Base-by-base conservation (phyloP, 371 early-diverging fungal genomes). In the Mortierella sp. region DNA sequence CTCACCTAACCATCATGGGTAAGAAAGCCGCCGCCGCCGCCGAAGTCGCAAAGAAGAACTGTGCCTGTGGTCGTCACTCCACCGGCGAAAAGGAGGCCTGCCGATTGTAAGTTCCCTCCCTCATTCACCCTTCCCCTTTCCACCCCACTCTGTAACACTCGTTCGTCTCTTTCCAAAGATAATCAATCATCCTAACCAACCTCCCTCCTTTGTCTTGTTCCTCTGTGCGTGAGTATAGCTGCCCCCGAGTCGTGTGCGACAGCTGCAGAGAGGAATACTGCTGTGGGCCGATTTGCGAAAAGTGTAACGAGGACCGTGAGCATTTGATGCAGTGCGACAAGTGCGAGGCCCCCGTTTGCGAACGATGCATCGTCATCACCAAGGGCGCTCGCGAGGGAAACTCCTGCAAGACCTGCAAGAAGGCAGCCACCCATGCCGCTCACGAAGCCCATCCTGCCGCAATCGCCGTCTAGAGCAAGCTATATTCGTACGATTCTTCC, bases 201-300 rank as follows among this genome's bases (percentile, higher is more conserved):
- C 3, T 13, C 19, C 43, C 47, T 5, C 41, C 24, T 52, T 24
- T 31, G 6, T 48, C 45, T 37, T 48, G 26, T 66, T 40, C 61
- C 34, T 61, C 39, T 48, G 40, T 34, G 55, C 9, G 19, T 16
- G 2, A 63, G 8, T 19, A 45, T 71, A 81, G 81, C 77, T 81
- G 81, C 74, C 71, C 74, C 55, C n/a, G 19, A 31, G 81, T 81
- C 48, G 81, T 81, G 16, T 81, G 81, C 64, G 81, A 81, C 77
- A 74, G 77, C 41, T 81, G 81, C 77, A 71, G 77, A 16, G 81
- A 74, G 58, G 81, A 81, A 52, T 81, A 81, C 69, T 81, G 81
- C 72, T 81, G 81, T 71, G 81, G 81, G 29, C 81, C 81, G 53
- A 65, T 81, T 64, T 81, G 81, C 64, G 81, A 81, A 64, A 81